Conservation (phyloP, 2,329 filamentous ascomycete genomes). For the Chaetothyriales sp. region DNA sequence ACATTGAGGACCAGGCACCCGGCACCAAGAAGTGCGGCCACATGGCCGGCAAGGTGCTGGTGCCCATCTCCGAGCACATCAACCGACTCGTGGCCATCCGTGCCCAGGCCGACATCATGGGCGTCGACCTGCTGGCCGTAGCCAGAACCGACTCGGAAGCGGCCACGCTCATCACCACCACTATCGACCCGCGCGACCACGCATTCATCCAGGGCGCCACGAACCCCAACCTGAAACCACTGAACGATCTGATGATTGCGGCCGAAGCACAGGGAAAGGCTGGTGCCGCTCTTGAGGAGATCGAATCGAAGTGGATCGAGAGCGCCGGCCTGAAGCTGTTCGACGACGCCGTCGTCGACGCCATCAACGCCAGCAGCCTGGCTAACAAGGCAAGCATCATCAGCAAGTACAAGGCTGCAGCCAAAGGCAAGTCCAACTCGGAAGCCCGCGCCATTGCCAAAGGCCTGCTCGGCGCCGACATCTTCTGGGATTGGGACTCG, state of each 20-base stretch:
- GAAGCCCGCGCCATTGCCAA: conserved; percentile 73
- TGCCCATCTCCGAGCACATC: conserved; percentile 95
- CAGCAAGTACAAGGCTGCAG: conserved; percentile 50
- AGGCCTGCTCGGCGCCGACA: conserved; percentile 60
- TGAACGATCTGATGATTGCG: conserved; percentile 80
- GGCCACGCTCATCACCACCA: conserved; percentile 89
- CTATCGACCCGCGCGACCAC: conserved; percentile 91
- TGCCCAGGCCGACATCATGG: conserved; percentile 98
- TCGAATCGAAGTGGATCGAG: conserved; percentile 77
- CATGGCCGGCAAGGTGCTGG: conserved; percentile 97
- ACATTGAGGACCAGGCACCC: conserved; percentile 96
- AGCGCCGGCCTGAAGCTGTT: conserved; percentile 76
- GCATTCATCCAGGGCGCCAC: conserved; percentile 82
- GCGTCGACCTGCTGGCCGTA: conserved; percentile 76
- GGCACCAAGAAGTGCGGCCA: conserved; percentile 99
- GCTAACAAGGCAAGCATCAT: conserved; percentile 57
- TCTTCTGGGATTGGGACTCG: conserved; percentile 93
- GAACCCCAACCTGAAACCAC: conserved; percentile 67
- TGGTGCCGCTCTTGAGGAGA: conserved; percentile 68
- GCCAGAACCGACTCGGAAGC: conserved; percentile 96
- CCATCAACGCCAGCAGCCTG: conserved; percentile 56
- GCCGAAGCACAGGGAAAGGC: conserved; percentile 71
- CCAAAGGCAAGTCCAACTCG: conserved; percentile 70
- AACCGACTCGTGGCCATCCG: conserved; percentile 93
- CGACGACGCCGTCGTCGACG: conserved; percentile 73